A percentile compares a stretch with the other conserved stretches of the same genome.
phyloP scores from a whole-genome alignment of 2,329 filamentous ascomycete species.

The Colletotrichum zoysiae region DNA sequence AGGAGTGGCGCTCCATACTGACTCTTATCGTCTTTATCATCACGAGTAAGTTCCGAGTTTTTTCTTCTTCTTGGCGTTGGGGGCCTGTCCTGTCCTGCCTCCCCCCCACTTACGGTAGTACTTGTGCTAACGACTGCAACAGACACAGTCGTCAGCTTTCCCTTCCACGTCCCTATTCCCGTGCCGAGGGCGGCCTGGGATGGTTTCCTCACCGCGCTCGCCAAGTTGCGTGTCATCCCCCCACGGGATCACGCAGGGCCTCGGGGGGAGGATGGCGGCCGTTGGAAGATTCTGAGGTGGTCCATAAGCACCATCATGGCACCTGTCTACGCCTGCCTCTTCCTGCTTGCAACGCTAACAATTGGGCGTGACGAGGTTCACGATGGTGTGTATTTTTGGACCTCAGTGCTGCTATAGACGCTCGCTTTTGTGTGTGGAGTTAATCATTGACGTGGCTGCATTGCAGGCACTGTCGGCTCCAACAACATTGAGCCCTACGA shows the following conservation, averaged over 20 bases:
- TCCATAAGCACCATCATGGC: constrained; percentile 80
- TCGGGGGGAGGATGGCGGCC: constrained; percentile 47
- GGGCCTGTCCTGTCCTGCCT: too few relatives aligned
- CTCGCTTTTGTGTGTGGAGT: background rate
- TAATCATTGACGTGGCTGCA: background rate
- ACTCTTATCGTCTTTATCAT: constrained; percentile 77
- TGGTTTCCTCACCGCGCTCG: constrained; percentile 27
- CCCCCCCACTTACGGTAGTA: background rate
- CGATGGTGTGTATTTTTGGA: constrained; percentile 51
- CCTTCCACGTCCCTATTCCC: constrained; percentile 73
- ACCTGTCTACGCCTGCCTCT: constrained; percentile 77
- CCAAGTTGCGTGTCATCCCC: constrained; percentile 60
- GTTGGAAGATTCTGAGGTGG: constrained; percentile 66
- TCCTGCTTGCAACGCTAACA: constrained; percentile 76
- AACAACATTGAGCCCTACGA: constrained; percentile 77
- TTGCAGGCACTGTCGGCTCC: constrained; percentile 70
- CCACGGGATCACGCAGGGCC: constrained; percentile 41
- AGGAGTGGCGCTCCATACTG: constrained; percentile 76
- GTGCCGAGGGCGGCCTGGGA: constrained; percentile 59
- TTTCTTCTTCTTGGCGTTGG: background rate
- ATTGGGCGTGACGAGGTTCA: constrained; percentile 76
- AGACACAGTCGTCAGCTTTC: constrained; percentile 79
- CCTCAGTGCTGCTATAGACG: too few relatives aligned
- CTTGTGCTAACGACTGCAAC: background rate
- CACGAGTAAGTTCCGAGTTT: constrained; percentile 69